Evolutionary conservation across 495 filamentous ascomycete species (phyloP).

Genomic region (Extremus antarcticus): DNA sequence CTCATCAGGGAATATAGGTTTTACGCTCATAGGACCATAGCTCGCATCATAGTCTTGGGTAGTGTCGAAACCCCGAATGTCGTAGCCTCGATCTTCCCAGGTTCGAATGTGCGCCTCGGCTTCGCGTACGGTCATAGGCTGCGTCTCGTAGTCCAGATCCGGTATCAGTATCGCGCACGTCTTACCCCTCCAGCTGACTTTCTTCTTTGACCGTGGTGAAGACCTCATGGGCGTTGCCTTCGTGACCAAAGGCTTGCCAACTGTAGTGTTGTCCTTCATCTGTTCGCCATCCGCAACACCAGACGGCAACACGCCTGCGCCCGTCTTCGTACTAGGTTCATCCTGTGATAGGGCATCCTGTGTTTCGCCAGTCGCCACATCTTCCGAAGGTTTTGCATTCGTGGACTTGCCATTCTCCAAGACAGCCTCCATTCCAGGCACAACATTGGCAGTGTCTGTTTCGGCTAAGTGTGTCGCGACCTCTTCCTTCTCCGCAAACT

Average conservation of each 20-base stretch:
- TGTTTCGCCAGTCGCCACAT: no score
- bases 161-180: conserved; percentile 25
- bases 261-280: background rate
- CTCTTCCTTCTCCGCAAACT: no score
- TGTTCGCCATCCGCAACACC: background rate
- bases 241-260: background rate
- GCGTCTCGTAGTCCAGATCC: conserved; percentile 22
- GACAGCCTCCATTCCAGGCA: background rate
- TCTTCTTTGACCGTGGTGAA: conserved; percentile 25
- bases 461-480: no score
- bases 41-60: background rate
- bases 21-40: conserved; percentile 41
- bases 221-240: conserved; percentile 4
- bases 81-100: conserved; percentile 69
- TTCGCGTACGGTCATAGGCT: conserved; percentile 50
- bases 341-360: no score
- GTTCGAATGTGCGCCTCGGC: conserved; percentile 53
- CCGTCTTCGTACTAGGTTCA: no score
- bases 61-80: conserved; percentile 54
- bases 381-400: no score
- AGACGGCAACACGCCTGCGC: no score
- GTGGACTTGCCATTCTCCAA: background rate
- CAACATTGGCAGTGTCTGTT: no score
- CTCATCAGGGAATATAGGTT: conserved; percentile 59
- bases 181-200: conserved; percentile 27